Conservation (phyloP, 345 rosid genomes). For the Linum trigynum region DNA sequence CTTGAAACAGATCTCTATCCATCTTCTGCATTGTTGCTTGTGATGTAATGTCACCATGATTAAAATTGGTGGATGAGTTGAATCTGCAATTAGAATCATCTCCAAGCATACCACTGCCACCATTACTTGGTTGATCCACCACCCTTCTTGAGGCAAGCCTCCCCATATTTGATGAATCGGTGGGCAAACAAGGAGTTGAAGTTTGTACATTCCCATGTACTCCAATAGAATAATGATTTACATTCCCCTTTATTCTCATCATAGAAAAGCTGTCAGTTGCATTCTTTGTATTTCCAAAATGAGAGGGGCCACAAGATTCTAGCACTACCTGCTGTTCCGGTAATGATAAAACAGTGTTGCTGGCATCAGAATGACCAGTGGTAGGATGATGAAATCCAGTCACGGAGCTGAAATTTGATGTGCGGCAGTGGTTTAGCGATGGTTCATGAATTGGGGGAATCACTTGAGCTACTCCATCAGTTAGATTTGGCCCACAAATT, state of each 20-base stretch:
- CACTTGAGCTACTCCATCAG: conserved; percentile 32
- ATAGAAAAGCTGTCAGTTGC: conserved; percentile 8
- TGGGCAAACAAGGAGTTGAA: conserved; percentile 7
- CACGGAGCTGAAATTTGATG: conserved; percentile 22
- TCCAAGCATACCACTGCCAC: conserved; percentile 15
- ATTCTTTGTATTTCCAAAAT: conserved; percentile 11
- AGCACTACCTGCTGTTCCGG: conserved; percentile 32
- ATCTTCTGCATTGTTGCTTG: conserved; percentile 21
- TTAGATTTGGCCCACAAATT: conserved; percentile 13
- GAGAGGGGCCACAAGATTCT: conserved; percentile 20
- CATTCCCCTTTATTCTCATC: conserved; percentile 15
- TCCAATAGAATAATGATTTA: conserved; percentile 13
- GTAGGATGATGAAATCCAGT: conserved; percentile 16
- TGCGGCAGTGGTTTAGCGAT: conserved; percentile 40
- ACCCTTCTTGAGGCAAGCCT: conserved; percentile 17
- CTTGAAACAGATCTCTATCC: conserved; percentile 27
- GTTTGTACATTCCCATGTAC: conserved; percentile 12
- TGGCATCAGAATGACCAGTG: conserved; percentile 1
- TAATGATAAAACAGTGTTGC: conserved; percentile 13
- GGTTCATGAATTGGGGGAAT: conserved; percentile 33
- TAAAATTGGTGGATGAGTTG: conserved; percentile 10
- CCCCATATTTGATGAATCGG: conserved; percentile 13
- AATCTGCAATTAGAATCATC: conserved; percentile 15
- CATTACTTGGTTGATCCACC: conserved; percentile 14
- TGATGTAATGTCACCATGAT: conserved; percentile 15